A percentile compares a stretch with the other conserved stretches of the same genome.
These are phyloP conservation scores for Calophaca sinica DNA, from an alignment of 306 rosid genomes.

Conservation along the genomic window DNA sequence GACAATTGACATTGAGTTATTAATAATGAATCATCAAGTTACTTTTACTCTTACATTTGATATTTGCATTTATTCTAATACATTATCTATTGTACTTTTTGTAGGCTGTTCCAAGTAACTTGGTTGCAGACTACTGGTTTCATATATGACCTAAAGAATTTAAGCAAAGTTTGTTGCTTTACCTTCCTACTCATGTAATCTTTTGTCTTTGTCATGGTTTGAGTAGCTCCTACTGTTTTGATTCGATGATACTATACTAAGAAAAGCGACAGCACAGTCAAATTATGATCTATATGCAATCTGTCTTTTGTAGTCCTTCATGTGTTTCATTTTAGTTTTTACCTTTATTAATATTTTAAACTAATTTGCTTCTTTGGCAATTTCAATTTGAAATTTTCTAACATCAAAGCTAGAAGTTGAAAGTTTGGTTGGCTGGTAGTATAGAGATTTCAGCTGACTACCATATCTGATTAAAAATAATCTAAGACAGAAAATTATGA, in stretches of 20 bases:
- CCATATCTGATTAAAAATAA: slow-evolving; percentile 22
- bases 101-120: slow-evolving; percentile 88
- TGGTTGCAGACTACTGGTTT: slow-evolving; percentile 82
- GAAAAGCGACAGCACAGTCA: slow-evolving; percentile 9
- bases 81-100: slow-evolving; percentile 45
- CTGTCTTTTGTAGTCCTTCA: neutral
- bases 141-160: slow-evolving; percentile 71
- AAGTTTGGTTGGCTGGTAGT: slow-evolving; percentile 28
- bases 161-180: slow-evolving; percentile 79
- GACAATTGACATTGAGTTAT: slow-evolving; percentile 5
- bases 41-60: slow-evolving; percentile 18
- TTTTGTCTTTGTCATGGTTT: slow-evolving; percentile 43
- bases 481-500: neutral
- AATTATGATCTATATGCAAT: slow-evolving; percentile 21
- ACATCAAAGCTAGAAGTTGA: slow-evolving; percentile 25
- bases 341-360: neutral
- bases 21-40: slow-evolving; percentile 14
- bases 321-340: neutral
- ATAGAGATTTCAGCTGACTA: slow-evolving; percentile 15
- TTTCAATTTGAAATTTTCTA: slow-evolving; percentile 19
- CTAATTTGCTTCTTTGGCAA: slow-evolving; percentile 37
- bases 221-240: slow-evolving; percentile 20
- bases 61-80: slow-evolving; percentile 35
- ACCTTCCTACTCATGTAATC: slow-evolving; percentile 50
- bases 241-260: slow-evolving; percentile 1